Evolutionary conservation across 495 filamentous ascomycete genomes (phyloP).

Genomic region (Neurospora africana): DNA sequence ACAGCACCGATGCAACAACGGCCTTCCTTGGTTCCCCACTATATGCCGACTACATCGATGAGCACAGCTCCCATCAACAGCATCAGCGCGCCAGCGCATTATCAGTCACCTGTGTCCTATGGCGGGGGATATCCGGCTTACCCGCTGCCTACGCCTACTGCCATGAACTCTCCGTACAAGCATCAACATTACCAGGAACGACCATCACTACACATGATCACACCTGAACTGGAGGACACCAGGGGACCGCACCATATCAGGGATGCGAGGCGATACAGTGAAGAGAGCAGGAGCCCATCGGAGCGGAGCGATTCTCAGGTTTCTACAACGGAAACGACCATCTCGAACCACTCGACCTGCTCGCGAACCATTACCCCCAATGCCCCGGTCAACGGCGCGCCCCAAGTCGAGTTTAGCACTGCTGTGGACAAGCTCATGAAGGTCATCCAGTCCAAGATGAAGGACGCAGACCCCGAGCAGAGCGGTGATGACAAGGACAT

Average conservation of each 20-base stretch:
- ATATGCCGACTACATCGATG: slow-evolving; percentile 25
- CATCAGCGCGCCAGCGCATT: slow-evolving; percentile 26
- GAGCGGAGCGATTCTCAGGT: slow-evolving; percentile 30
- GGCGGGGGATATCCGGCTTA: slow-evolving; percentile 23
- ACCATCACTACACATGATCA: slow-evolving; percentile 13
- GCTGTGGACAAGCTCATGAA: slow-evolving; percentile 88
- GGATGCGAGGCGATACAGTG: slow-evolving; percentile 7
- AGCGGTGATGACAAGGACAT: background rate
- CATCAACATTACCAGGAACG: slow-evolving; percentile 24
- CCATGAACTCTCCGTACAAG: slow-evolving; percentile 23
- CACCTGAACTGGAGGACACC: slow-evolving; percentile 1
- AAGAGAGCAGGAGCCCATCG: slow-evolving; percentile 23
- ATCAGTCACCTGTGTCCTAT: slow-evolving; percentile 17
- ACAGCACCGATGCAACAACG: slow-evolving; percentile 18
- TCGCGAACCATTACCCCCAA: slow-evolving; percentile 19
- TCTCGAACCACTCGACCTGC: slow-evolving; percentile 6
- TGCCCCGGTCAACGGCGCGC: slow-evolving; percentile 11
- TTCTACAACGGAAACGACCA: slow-evolving; percentile 3
- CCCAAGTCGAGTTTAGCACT: slow-evolving; percentile 57
- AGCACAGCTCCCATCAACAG: slow-evolving; percentile 24
- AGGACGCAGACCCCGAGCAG: slow-evolving; percentile 1
- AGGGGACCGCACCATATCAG: slow-evolving; percentile 5
- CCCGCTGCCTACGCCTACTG: slow-evolving; percentile 13
- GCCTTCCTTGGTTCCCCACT: slow-evolving; percentile 19
- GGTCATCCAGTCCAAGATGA: slow-evolving; percentile 65